phyloP scores from a whole-genome alignment of 2,329 filamentous ascomycete genomes.

The Diaporthe batatas region DNA sequence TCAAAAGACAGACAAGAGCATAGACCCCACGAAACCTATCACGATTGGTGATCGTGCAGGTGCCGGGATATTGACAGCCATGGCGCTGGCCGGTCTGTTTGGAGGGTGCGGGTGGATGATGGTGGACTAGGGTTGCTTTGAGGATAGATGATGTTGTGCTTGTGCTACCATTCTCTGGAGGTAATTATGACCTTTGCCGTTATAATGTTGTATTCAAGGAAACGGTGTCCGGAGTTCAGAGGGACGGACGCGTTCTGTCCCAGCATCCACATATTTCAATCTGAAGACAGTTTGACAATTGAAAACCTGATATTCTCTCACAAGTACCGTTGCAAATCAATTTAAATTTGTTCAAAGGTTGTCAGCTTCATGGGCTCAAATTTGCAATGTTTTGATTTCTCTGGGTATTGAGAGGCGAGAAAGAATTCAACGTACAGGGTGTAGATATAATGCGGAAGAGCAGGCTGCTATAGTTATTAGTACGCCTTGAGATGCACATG shows the following conservation, averaged over 20 bases:
- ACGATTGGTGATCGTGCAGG: conserved; percentile 59
- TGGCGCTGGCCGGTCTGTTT: conserved; percentile 57
- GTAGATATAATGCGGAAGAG: neutral
- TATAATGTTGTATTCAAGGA: conserved; percentile 19
- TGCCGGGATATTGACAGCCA: conserved; percentile 62
- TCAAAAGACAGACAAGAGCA: conserved; percentile 47
- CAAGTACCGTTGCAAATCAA: neutral
- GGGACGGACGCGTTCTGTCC: neutral
- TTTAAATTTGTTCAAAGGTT: neutral
- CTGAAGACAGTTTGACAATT: neutral
- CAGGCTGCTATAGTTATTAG: too few relatives aligned
- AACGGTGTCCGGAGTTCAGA: conserved; percentile 22
- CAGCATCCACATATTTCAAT: too few relatives aligned
- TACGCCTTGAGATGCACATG: neutral
- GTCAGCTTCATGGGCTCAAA: too few relatives aligned
- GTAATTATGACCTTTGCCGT: conserved; percentile 37
- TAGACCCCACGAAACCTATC: conserved; percentile 18
- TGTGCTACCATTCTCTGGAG: conserved; percentile 30
- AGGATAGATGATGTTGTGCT: neutral
- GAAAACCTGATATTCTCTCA: neutral
- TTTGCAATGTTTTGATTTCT: neutral
- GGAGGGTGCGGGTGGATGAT: conserved; percentile 67
- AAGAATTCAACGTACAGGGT: neutral
- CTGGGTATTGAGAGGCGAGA: neutral
- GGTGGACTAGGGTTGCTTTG: conserved; percentile 44